phyloP scores from a whole-genome alignment of 2,329 filamentous ascomycete genomes.

The Sclerotinia borealis region DNA sequence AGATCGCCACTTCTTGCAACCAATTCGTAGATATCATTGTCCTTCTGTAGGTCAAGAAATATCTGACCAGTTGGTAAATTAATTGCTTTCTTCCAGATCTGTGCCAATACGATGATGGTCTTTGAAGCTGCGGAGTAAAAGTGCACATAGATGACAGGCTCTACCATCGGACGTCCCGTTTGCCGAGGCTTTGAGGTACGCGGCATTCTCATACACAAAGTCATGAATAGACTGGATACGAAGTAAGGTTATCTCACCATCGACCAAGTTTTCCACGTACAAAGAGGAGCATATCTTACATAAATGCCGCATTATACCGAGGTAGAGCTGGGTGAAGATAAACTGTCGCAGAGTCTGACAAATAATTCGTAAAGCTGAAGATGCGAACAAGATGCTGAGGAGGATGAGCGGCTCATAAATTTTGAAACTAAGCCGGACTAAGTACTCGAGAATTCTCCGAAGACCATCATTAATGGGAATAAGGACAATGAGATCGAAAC shows the following conservation, averaged over 20 bases:
- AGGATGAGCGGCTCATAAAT: neutral
- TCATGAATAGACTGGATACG: neutral
- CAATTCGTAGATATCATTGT: neutral
- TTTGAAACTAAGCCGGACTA: neutral
- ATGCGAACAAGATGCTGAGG: neutral
- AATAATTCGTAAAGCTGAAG: neutral
- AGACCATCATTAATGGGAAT: no score
- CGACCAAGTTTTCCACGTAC: neutral
- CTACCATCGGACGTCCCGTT: neutral
- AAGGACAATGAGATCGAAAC: no score
- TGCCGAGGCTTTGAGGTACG: neutral
- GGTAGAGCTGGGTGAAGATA: neutral
- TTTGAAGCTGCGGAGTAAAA: slow-evolving; percentile 2
- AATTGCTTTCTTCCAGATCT: neutral
- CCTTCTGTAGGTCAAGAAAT: neutral
- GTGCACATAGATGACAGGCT: slow-evolving; percentile 3
- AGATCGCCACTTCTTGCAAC: neutral
- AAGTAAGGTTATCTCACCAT: neutral
- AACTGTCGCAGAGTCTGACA: neutral
- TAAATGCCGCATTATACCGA: neutral
- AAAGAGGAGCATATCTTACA: neutral
- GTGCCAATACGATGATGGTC: neutral
- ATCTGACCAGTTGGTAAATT: neutral
- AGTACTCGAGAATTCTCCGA: no score
- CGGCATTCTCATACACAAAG: neutral